Base-by-base conservation (phyloP, 371 early-diverging fungal genomes). In the Coemansia sp. region DNA sequence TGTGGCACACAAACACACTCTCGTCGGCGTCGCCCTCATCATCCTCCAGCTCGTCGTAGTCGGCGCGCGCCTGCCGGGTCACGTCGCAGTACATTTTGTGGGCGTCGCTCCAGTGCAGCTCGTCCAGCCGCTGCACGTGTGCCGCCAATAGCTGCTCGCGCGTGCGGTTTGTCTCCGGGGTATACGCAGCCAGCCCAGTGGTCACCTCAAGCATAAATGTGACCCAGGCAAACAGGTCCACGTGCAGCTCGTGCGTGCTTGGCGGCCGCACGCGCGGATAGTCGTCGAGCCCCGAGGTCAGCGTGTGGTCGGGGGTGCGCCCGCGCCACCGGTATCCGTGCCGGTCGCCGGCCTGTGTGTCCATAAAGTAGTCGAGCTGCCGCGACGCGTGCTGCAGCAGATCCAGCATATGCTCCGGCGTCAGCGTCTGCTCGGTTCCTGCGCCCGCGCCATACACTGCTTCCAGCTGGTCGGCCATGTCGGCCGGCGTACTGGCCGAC, bases 221-320 rank as follows among this genome's bases (percentile, higher is more conserved):
- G 72, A 95, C 88, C 98, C 98, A 98, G 0, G 89, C 85, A 12
- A 89, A 72, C 49, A 98, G 77, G 74, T 98, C 98, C 3, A 95
- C 81, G 77, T 98, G 98, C 41, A 95, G 82, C 69, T 97, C 96
- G 38, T 88, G 86, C 3, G 83, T 70, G 76, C 85, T 83, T 1
- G 92, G 90, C 12, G 85, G 85, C 10, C 80, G 72, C 0, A 90
- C 87, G 40, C 98, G 87, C 35, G 98, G 98, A 72, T 95, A 98
- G 72, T 98, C 98, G 78, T 98, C 98, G 36, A 97, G 71, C 5
- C 97, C 92, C n/a, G 92, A 92, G 0, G 98, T 91, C 62, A 97
- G 78, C 0, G 91, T 90, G 76, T 98, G 97, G 40, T 85, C 81
- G 12, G 78, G 80, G 5, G 92, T 89, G 34, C 95, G 84, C 1